Evolutionary conservation across 805 yeast species (phyloP).

Genomic region (Starmerella tilneyi): DNA sequence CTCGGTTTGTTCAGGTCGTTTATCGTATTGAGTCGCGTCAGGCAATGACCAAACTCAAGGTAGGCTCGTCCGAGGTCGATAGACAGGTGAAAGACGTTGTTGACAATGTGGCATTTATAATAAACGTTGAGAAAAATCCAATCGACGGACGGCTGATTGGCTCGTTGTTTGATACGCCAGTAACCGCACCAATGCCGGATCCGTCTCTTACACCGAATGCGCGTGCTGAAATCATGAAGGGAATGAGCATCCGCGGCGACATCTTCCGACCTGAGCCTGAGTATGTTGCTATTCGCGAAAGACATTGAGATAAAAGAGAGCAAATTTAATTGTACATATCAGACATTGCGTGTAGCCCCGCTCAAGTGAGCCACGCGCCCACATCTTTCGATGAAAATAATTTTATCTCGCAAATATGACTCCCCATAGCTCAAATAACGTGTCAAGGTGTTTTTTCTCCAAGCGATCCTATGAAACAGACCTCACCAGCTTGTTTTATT

Average conservation of each 20-base stretch:
- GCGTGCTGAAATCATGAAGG: constrained; percentile 26
- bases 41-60: constrained; percentile 42
- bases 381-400: no score
- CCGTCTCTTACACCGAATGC: constrained; percentile 24
- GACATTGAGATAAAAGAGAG: no score
- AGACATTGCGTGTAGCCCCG: background rate
- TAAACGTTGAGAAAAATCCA: constrained; percentile 46
- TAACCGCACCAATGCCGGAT: constrained; percentile 30
- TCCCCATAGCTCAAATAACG: no score
- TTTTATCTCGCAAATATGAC: no score
- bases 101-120: constrained; percentile 51
- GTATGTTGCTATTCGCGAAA: constrained; percentile 20
- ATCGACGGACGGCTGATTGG: constrained; percentile 53
- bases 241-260: constrained; percentile 34
- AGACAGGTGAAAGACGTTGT: constrained; percentile 44
- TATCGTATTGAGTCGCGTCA: constrained; percentile 57
- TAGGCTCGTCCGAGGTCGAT: constrained; percentile 36
- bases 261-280: constrained; percentile 31
- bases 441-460: no score
- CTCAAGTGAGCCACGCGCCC: background rate
- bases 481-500: no score
- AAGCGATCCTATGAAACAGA: no score
- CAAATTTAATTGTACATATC: constrained; percentile 10
- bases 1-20: constrained; percentile 48
- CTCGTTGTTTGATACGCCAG: constrained; percentile 49